Percentiles rank a stretch among this genome's conserved stretches.
Evolutionary conservation across 192 early-diverging fungal species (phyloP).

Genomic region (Coemansia sp.): DNA sequence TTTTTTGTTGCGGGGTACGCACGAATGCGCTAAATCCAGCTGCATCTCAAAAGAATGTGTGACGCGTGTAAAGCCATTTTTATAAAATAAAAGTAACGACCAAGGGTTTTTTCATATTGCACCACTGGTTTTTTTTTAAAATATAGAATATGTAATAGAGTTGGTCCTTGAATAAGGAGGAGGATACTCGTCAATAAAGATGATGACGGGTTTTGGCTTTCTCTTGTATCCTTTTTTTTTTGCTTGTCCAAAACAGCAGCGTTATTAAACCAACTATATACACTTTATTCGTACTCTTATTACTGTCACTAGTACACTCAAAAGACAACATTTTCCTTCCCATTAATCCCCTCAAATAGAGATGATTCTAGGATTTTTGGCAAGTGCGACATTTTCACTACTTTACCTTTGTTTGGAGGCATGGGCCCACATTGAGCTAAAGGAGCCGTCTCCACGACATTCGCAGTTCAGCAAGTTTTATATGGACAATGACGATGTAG

Average conservation of each 20-base stretch:
- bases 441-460: conserved; percentile 49
- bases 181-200: background rate
- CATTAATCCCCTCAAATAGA: background rate
- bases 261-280: too few relatives aligned
- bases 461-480: conserved; percentile 53
- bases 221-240: background rate
- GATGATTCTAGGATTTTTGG: background rate
- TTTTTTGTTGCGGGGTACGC: background rate
- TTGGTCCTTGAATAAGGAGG: background rate
- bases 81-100: background rate
- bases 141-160: background rate
- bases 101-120: background rate
- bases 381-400: background rate
- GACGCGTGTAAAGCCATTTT: background rate
- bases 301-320: background rate
- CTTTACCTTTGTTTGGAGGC: background rate
- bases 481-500: conserved; percentile 46
- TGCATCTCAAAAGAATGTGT: background rate
- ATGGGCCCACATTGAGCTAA: conserved; percentile 41
- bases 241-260: too few relatives aligned
- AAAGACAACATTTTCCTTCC: background rate
- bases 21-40: background rate
- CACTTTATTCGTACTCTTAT: too few relatives aligned
- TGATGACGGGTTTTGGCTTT: background rate
- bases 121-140: background rate